Base-by-base conservation (phyloP, 2,329 filamentous ascomycete species). In the Lecanicillium sp. region DNA sequence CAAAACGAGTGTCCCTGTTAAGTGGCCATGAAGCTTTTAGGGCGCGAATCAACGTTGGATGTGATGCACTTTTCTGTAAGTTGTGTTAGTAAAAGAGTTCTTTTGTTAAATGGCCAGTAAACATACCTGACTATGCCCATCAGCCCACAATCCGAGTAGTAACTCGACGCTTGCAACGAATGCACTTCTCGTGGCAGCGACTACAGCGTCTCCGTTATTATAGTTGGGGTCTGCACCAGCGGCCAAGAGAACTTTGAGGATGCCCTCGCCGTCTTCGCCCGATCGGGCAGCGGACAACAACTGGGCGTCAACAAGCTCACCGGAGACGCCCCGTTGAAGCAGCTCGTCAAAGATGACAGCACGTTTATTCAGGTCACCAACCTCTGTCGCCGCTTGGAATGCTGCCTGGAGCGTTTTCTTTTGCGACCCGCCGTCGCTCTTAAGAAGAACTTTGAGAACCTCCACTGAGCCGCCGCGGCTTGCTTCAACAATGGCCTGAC, bases 191-290 rank as follows among this genome's bases (percentile, higher is more conserved):
- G 70, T 68, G 1, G 73, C 71, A 9, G 71, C 68, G 46, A 73
- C 70, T 4, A 79, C 63, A 4, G 71, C 68, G 38, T 77, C 71
- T 2, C 74, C 74, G 9, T 65, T 61, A 15, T 69, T 69, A 49
- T 70, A 70, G 47, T 79, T 70, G 0, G 72, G 67, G 38, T 71
- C 70, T 3, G 75, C 76, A 0, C 75, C 74, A 22, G 68, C 62
- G 1, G 53, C 53, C 4, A 80, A 55, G 14, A 81, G 50, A 9
- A 77, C 63, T 19, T 55, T 58, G 22, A 79, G 61, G 12, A 78
- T 54, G 5, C 62, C 59, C 19, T 65, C 60, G 2, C 67, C 72
- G 2, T 63, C 62, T 19, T 70, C 64, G 0, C 71, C 70, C 37
- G 67, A 75, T 29, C 70, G 62, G 1, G 67, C 68, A 0, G 74